phyloP scores from a whole-genome alignment of 225 moss, liverwort and hornwort species.

The Bryum argenteum region DNA sequence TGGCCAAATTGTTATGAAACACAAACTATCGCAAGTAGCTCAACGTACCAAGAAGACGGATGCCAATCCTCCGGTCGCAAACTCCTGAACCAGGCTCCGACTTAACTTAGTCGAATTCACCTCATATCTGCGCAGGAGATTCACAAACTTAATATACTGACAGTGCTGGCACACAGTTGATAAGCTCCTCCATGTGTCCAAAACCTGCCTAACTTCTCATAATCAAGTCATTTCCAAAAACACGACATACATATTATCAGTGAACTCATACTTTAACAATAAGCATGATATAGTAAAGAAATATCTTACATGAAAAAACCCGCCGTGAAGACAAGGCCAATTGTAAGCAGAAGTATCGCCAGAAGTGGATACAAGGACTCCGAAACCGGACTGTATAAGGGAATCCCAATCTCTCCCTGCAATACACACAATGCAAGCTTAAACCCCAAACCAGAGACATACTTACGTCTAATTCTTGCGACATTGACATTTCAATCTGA shows the following conservation, averaged over 20 bases:
- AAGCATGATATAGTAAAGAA: not conserved
- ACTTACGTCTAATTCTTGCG: not conserved
- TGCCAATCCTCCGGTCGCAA: constrained; percentile 81
- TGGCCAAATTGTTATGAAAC: not conserved
- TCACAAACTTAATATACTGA: constrained; percentile 13
- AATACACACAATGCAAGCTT: constrained; percentile 4
- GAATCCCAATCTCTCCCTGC: constrained; percentile 57
- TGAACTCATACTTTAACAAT: not conserved
- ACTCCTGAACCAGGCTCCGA: constrained; percentile 78
- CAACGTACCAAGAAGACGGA: constrained; percentile 77
- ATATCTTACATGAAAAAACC: constrained; percentile 86
- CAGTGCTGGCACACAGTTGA: not conserved
- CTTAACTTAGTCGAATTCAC: constrained; percentile 89
- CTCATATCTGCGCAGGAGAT: constrained; percentile 69
- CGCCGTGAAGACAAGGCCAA: constrained; percentile 79
- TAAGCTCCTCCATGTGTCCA: constrained; percentile 12
- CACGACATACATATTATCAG: not conserved
- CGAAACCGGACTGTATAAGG: constrained; percentile 81
- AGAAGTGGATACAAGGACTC: constrained; percentile 78
- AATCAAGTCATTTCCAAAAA: not conserved
- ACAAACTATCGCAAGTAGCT: not conserved
- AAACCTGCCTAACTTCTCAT: constrained; percentile 1
- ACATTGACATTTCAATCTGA: constrained; percentile 7
- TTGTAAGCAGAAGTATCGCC: constrained; percentile 77
- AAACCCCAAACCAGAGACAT: not conserved